Evolutionary conservation across 305 asterid genomes (phyloP).

Genomic region (Rubia balearica): DNA sequence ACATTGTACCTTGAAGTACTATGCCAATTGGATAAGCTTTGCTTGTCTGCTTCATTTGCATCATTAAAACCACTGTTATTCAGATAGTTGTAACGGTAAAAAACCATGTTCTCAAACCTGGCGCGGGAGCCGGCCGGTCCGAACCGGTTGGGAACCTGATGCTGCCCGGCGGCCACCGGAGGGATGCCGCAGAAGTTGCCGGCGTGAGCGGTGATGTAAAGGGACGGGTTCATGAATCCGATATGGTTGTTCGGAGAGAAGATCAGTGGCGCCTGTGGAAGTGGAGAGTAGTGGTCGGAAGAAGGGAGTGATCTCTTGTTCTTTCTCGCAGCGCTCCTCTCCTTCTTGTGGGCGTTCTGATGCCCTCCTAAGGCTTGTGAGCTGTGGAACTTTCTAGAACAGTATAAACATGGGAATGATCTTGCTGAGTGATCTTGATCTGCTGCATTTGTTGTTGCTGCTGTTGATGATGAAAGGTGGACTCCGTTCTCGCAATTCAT

Average conservation of each 20-base stretch:
- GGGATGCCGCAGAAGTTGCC: constrained; percentile 27
- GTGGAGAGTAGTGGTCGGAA: constrained; percentile 17
- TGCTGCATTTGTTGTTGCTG: constrained; percentile 5
- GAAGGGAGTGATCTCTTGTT: constrained; percentile 27
- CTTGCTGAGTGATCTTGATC: constrained; percentile 30
- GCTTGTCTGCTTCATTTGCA: constrained; percentile 24
- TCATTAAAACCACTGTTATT: constrained; percentile 15
- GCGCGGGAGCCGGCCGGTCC: constrained; percentile 26
- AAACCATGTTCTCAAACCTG: constrained; percentile 24
- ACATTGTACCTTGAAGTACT: constrained; percentile 12
- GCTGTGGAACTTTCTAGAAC: constrained; percentile 49
- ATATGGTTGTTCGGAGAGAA: constrained; percentile 33
- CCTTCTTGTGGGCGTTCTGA: constrained; percentile 60
- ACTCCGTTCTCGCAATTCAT: constrained; percentile 38
- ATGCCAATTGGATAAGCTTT: constrained; percentile 31
- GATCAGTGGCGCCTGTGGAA: constrained; percentile 29
- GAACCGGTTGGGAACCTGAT: constrained; percentile 23
- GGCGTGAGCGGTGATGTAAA: constrained; percentile 39
- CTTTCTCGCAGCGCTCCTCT: constrained; percentile 46
- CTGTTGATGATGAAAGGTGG: constrained; percentile 21
- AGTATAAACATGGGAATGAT: constrained; percentile 47
- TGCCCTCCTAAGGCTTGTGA: constrained; percentile 63
- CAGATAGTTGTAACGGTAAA: constrained; percentile 27
- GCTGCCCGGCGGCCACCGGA: constrained; percentile 12
- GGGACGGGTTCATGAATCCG: constrained; percentile 37